phyloP scores from a whole-genome alignment of 2,329 filamentous ascomycete genomes.

The Cephalotrichum gorgonifer region DNA sequence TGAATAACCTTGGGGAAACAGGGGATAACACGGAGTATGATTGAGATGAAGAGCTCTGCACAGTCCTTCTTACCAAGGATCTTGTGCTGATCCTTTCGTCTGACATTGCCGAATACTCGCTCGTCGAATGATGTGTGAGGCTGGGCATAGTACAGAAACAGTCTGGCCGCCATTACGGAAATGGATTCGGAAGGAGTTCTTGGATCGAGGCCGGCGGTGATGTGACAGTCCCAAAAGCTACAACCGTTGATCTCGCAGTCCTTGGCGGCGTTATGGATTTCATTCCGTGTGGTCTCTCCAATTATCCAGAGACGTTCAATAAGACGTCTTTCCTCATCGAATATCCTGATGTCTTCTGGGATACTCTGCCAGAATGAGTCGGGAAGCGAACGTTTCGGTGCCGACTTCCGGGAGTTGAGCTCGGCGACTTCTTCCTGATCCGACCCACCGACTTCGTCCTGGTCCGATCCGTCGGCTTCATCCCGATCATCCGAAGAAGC shows the following conservation, averaged over 20 bases:
- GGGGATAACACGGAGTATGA: slow-evolving; percentile 1
- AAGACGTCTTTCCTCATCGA: neutral
- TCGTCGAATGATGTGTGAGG: neutral
- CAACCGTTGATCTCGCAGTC: neutral
- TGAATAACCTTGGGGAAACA: neutral
- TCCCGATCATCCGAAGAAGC: too few relatives aligned
- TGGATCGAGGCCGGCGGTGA: neutral
- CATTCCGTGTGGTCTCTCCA: neutral
- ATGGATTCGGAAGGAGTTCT: neutral
- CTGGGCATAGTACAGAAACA: neutral
- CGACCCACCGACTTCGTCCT: too few relatives aligned
- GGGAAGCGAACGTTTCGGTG: neutral
- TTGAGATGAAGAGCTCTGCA: neutral
- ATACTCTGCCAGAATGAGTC: neutral
- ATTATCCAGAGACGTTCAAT: neutral
- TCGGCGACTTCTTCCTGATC: neutral
- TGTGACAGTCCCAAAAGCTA: slow-evolving; percentile 2
- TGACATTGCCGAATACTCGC: neutral
- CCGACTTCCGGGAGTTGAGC: neutral
- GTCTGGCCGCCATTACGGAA: neutral
- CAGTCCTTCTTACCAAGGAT: neutral
- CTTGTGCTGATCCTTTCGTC: neutral
- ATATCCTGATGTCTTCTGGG: neutral
- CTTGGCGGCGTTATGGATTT: neutral
- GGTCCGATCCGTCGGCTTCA: too few relatives aligned